phyloP scores from a whole-genome alignment of 192 early-diverging fungal species.

The Obelidium mucronatum region DNA sequence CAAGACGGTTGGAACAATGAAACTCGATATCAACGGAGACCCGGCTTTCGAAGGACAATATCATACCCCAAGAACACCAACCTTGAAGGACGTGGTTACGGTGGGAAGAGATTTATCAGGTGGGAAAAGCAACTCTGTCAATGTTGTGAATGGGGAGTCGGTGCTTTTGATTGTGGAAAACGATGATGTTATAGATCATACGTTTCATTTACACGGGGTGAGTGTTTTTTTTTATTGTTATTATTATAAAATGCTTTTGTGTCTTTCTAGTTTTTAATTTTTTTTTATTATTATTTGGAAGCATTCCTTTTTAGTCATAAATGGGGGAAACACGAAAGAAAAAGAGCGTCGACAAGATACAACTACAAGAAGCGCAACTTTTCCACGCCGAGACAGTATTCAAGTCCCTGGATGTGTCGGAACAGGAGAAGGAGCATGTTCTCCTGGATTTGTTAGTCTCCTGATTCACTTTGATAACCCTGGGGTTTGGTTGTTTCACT shows the following conservation, averaged over 20 bases:
- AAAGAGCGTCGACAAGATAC: neutral
- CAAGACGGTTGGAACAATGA: neutral
- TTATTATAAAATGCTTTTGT: neutral
- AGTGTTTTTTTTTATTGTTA: neutral
- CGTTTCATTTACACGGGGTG: conserved; percentile 13
- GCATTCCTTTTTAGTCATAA: neutral
- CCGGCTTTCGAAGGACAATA: neutral
- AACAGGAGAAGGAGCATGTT: neutral
- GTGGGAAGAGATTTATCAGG: neutral
- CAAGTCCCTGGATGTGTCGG: neutral
- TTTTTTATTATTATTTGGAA: neutral
- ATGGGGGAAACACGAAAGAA: neutral
- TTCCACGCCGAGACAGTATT: conserved; percentile 1
- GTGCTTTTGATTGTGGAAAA: neutral
- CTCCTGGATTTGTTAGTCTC: neutral
- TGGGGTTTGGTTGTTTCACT: conserved; percentile 87
- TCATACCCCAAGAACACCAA: neutral
- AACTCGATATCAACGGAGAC: neutral
- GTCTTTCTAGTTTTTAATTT: neutral
- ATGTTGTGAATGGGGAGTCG: neutral
- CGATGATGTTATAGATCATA: conserved; percentile 3
- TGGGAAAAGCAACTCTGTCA: neutral
- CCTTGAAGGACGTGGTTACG: neutral
- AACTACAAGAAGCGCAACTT: neutral
- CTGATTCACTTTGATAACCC: conserved; percentile 67